Percentiles rank a stretch among this genome's conserved stretches.
Evolutionary conservation across 257 asterid genomes (phyloP).

Genomic region (Catharanthus roseus): DNA sequence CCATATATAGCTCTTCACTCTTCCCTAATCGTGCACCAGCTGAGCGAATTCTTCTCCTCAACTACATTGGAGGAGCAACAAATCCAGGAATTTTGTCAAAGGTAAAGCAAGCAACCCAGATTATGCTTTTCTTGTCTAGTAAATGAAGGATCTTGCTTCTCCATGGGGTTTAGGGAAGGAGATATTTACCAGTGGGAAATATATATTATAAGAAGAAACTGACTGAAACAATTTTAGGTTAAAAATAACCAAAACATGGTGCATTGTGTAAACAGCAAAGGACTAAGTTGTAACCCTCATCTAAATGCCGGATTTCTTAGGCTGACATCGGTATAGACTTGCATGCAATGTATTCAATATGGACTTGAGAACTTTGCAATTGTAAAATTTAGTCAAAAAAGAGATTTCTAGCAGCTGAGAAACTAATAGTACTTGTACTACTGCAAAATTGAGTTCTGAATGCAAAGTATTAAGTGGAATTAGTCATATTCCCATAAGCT

Average conservation of each 20-base stretch:
- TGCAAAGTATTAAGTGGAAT: background rate
- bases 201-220: background rate
- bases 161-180: background rate
- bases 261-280: background rate
- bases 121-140: background rate
- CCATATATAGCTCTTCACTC: conserved; percentile 94
- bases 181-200: background rate
- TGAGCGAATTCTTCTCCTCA: conserved; percentile 82
- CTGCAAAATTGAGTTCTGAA: background rate
- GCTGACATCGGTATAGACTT: background rate
- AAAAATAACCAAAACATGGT: background rate
- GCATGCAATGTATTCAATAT: background rate
- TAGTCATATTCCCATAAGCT: background rate
- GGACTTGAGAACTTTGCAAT: background rate
- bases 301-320: background rate
- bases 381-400: background rate
- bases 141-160: background rate
- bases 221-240: too few species aligned
- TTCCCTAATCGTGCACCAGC: conserved; percentile 96
- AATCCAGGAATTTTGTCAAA: conserved; percentile 73
- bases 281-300: background rate
- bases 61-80: conserved; percentile 93
- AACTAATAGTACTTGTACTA: background rate
- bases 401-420: background rate
- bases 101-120: conserved; percentile 33